These are phyloP conservation scores for Hyaloperonospora brassicae DNA, from an alignment of 352 stramenopile genomes.

Conservation along the genomic window DNA sequence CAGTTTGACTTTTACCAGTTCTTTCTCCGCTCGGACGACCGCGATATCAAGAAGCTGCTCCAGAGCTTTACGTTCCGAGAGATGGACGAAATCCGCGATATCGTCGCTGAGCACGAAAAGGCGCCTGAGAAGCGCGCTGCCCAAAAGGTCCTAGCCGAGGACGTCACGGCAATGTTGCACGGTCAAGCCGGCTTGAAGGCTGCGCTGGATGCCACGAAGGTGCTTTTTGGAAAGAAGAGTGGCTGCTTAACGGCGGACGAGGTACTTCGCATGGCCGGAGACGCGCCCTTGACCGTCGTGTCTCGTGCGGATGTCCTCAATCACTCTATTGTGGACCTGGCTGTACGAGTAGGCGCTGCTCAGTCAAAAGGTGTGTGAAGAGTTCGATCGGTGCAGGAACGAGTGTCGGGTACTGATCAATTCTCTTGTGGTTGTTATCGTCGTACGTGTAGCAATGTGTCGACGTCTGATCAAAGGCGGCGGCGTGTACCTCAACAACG, in stretches of 20 bases:
- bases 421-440: not conserved
- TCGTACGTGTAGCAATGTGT: slow-evolving; percentile 74
- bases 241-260: slow-evolving; percentile 54
- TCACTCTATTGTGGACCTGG: slow-evolving; percentile 87
- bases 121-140: slow-evolving; percentile 72
- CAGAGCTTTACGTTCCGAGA: slow-evolving; percentile 97
- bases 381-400: not conserved
- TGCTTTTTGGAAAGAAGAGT: slow-evolving; percentile 62
- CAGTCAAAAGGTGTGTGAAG: slow-evolving; percentile 81
- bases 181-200: slow-evolving; percentile 71
- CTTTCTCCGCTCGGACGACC: slow-evolving; percentile 83
- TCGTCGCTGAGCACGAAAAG: slow-evolving; percentile 72
- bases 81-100: slow-evolving; percentile 87
- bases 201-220: slow-evolving; percentile 49
- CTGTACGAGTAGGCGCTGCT: slow-evolving; percentile 77
- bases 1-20: slow-evolving; percentile 92
- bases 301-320: slow-evolving; percentile 50
- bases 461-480: slow-evolving; percentile 93
- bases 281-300: slow-evolving; percentile 43
- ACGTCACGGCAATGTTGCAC: slow-evolving; percentile 92
- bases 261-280: slow-evolving; percentile 58
- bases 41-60: slow-evolving; percentile 92
- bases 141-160: slow-evolving; percentile 60
- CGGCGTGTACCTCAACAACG: slow-evolving; percentile 91
- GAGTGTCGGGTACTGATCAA: slow-evolving; percentile 4